A percentile compares a stretch with the other conserved stretches of the same genome.
phyloP scores from a whole-genome alignment of 139 green algal species.

The Asterochloris sp. region DNA sequence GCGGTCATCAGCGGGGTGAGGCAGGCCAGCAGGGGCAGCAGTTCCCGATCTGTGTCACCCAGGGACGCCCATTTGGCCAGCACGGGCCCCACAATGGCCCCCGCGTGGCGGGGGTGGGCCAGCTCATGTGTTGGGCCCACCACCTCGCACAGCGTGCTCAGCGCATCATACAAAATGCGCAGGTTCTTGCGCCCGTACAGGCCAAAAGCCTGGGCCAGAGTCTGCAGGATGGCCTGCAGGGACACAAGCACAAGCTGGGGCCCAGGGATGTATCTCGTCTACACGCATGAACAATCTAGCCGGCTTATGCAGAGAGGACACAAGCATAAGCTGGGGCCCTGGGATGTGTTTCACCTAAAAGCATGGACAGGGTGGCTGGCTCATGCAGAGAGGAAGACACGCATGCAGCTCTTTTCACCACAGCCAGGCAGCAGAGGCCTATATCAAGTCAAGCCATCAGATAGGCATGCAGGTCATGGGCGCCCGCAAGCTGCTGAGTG shows the following conservation, averaged over 20 bases:
- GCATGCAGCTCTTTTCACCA: too few relatives aligned
- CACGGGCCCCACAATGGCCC: conserved; percentile 51
- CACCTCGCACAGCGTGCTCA: conserved; percentile 69
- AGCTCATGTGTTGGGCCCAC: conserved; percentile 24
- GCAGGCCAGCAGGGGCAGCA: conserved; percentile 88
- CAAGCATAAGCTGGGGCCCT: too few relatives aligned
- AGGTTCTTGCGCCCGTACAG: conserved; percentile 74
- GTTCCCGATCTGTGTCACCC: conserved; percentile 57
- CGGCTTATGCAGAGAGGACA: too few relatives aligned
- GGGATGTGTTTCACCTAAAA: background rate
- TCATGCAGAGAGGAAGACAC: too few relatives aligned
- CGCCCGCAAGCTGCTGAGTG: too few relatives aligned
- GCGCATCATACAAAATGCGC: conserved; percentile 80
- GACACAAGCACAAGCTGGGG: background rate
- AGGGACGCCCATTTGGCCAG: conserved; percentile 32
- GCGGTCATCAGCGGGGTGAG: conserved; percentile 50
- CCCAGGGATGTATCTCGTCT: too few relatives aligned
- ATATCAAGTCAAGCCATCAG: too few relatives aligned
- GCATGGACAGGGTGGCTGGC: background rate
- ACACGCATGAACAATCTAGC: background rate
- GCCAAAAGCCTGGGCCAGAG: conserved; percentile 44
- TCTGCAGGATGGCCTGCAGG: conserved; percentile 49
- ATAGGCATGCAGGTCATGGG: too few relatives aligned
- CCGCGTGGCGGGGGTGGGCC: conserved; percentile 26
- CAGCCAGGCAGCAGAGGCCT: too few relatives aligned